Evolutionary conservation across 2,329 filamentous ascomycete species (phyloP), one percentile per base, ranked within the genome.

Genomic region (Aspergillus piperis): DNA sequence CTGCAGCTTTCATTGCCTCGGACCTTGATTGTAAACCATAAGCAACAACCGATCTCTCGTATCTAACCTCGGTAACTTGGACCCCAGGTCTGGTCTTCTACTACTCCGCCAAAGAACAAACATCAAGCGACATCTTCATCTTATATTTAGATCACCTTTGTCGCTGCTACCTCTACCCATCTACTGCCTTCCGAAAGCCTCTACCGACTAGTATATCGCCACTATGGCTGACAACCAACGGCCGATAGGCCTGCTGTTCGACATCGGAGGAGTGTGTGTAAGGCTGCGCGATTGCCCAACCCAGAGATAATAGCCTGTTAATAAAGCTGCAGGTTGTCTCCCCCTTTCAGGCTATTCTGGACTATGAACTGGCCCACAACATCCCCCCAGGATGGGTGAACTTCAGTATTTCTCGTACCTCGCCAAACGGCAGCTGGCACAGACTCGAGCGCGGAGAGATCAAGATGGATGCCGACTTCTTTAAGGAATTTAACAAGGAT

Each of bases 251-350:
- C 80, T 96, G 32, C 82, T 99, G 21, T 98, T 98, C 75, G 95
- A 99, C 77, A 95, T 99, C 68, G 95, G 95, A 41, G 95, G 95
- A 63, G 95, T 99, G 68, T 96, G 92, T 83, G 94, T 96, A 89
- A 83, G 91, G 55, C 47, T 49, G 36, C 38, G 19, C 38, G 53
- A 52, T 25, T 25, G 36, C 11, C 19, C 36, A 11, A 32, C 36
- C 25, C 15, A 21, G 50, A 42, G 25, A 5, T 25, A 10, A 13
- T 30, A 10, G 15, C 30, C 51, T 25, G 53, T 62, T 70, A 21
- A 69, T 42, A 23, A 23, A 32, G 6, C 1, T 47, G 1, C 66
- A 96, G 93, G 92, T 97, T 57, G 82, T 90, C 23, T 97, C 92
- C 1, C 95, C 95, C 8, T 93, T 99, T 71, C 92, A 96, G 79